Conservation (phyloP, 208 protist genomes). For the Herpetomonas samuelpessoai region DNA sequence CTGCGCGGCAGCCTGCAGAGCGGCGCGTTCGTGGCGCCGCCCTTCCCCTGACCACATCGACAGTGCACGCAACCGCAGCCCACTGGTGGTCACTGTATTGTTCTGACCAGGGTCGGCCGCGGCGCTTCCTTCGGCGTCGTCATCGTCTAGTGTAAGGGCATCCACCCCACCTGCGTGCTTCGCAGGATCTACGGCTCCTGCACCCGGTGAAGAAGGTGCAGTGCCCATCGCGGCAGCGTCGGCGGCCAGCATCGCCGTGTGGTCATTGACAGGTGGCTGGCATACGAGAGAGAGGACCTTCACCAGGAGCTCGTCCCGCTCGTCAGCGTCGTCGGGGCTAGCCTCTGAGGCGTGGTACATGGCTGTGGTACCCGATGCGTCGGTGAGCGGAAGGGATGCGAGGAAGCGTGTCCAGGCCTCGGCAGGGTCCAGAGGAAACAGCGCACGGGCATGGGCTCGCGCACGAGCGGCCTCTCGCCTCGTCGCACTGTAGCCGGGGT, state of each 20-base stretch:
- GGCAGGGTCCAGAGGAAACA: background rate
- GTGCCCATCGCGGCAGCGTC: background rate
- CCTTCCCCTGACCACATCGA: too few relatives aligned
- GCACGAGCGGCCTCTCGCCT: background rate
- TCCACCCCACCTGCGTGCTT: too few relatives aligned
- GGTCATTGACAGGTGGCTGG: background rate
- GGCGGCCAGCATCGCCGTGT: background rate
- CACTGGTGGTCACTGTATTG: background rate
- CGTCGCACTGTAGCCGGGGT: background rate
- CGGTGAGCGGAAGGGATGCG: background rate
- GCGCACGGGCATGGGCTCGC: background rate
- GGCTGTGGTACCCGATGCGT: background rate
- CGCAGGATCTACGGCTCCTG: too few relatives aligned
- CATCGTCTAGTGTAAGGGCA: background rate
- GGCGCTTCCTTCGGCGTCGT: background rate
- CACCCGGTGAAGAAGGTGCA: too few relatives aligned
- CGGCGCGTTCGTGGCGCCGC: background rate
- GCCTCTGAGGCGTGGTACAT: background rate
- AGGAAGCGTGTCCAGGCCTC: background rate
- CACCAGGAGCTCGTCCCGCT: background rate
- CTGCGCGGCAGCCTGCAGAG: slow-evolving; percentile 1
- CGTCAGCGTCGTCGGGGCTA: background rate
- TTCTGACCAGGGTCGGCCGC: background rate
- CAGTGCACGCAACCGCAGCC: background rate
- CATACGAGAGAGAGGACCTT: background rate